These are phyloP conservation scores for Trichothecium sympodiale DNA, from an alignment of 2,329 filamentous ascomycete species.

Conservation along the genomic window DNA sequence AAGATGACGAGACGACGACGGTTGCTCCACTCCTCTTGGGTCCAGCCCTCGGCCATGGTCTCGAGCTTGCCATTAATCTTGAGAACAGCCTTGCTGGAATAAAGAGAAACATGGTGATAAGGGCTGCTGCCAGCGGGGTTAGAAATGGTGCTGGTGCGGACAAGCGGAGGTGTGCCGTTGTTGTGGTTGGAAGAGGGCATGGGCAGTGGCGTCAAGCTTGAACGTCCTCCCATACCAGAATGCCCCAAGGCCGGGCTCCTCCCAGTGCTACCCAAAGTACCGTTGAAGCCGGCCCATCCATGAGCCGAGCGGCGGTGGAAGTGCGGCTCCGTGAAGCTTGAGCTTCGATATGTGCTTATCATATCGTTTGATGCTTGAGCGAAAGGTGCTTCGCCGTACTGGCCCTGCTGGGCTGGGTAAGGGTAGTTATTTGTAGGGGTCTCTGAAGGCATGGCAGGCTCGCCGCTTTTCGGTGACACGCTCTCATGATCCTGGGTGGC, in stretches of 20 bases:
- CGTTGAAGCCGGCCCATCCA: slow-evolving; percentile 32
- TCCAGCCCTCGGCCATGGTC: slow-evolving; percentile 76
- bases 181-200: slow-evolving; percentile 28
- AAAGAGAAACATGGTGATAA: slow-evolving; percentile 72
- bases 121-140: slow-evolving; percentile 26
- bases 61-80: slow-evolving; percentile 81
- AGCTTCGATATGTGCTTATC: slow-evolving; percentile 43
- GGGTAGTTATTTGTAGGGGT: slow-evolving; percentile 30
- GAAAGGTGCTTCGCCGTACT: slow-evolving; percentile 26
- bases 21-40: slow-evolving; percentile 64
- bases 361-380: slow-evolving; percentile 35
- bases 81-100: slow-evolving; percentile 72
- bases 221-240: slow-evolving; percentile 28
- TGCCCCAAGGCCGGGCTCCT: slow-evolving; percentile 32
- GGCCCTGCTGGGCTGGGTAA: slow-evolving; percentile 29
- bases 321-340: slow-evolving; percentile 37
- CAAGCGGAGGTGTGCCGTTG: slow-evolving; percentile 31
- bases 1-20: slow-evolving; percentile 84
- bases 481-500: slow-evolving; percentile 26
- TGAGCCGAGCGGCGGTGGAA: slow-evolving; percentile 27
- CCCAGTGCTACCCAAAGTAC: slow-evolving; percentile 24
- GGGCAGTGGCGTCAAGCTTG: slow-evolving; percentile 36
- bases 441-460: slow-evolving; percentile 25
- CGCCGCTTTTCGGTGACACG: slow-evolving; percentile 29
- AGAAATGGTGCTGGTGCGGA: slow-evolving; percentile 44